Evolutionary conservation across 306 rosid genomes (phyloP).

Genomic region (Cucurbita pepo): DNA sequence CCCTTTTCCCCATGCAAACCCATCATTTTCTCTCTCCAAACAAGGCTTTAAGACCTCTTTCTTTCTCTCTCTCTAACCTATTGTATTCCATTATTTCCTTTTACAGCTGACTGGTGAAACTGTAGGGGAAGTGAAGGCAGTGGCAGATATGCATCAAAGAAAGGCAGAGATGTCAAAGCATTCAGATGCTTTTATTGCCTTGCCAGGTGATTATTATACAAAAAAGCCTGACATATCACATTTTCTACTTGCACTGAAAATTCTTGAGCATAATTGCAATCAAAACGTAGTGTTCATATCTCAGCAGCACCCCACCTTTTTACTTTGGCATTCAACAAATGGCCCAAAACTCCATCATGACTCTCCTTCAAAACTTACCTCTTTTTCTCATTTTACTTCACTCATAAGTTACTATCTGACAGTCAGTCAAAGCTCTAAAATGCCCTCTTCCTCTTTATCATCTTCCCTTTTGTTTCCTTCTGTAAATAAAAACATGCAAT

Average conservation of each 20-base stretch:
- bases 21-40: conserved; percentile 39
- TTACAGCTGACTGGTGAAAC: conserved; percentile 82
- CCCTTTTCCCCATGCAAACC: conserved; percentile 25
- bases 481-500: neutral
- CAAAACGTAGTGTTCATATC: neutral
- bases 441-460: neutral
- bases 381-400: neutral
- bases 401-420: conserved; percentile 5
- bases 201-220: conserved; percentile 55
- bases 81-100: conserved; percentile 15
- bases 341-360: conserved; percentile 10
- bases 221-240: neutral
- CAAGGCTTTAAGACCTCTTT: conserved; percentile 10
- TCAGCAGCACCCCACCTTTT: neutral
- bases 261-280: neutral
- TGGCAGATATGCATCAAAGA: conserved; percentile 97
- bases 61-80: conserved; percentile 14
- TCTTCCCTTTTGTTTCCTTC: neutral
- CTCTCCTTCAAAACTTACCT: neutral
- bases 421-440: conserved; percentile 3
- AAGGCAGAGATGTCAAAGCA: conserved; percentile 99
- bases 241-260: neutral
- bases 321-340: conserved; percentile 18
- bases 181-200: conserved; percentile 97
- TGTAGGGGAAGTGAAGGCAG: conserved; percentile 26